Evolutionary conservation across 768 basidiomycete species (phyloP).

Genomic region (Suillus spraguei): DNA sequence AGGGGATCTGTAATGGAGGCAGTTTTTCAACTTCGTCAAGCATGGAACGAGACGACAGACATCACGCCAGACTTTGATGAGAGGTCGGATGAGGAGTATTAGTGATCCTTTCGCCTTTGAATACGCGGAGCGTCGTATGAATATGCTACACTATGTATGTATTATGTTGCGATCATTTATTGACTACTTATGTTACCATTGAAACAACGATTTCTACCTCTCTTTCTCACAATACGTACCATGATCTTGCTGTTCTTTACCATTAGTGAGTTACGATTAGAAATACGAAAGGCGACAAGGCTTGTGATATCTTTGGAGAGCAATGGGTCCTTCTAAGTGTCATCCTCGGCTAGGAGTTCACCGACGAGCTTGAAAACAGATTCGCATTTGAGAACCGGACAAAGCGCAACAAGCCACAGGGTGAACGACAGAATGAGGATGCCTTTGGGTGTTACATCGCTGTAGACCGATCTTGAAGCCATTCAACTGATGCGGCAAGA

Average conservation of each 20-base stretch:
- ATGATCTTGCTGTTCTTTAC: neutral
- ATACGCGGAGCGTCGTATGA: neutral
- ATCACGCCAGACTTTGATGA: neutral
- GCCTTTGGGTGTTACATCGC: conserved; percentile 21
- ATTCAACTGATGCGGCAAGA: conserved; percentile 19
- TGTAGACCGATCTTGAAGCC: conserved; percentile 21
- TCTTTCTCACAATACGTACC: neutral
- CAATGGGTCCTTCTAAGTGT: conserved; percentile 17
- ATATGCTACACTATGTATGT: neutral
- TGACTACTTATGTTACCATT: neutral
- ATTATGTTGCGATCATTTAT: neutral
- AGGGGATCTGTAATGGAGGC: conserved; percentile 15
- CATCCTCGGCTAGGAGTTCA: conserved; percentile 14
- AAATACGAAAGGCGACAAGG: conserved; percentile 17
- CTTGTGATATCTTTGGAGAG: conserved; percentile 23
- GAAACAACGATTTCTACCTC: neutral
- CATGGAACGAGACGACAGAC: neutral
- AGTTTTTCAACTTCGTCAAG: conserved; percentile 11
- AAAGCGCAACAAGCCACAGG: conserved; percentile 26
- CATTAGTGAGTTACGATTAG: neutral
- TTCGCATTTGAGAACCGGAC: conserved; percentile 19
- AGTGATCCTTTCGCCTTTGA: neutral
- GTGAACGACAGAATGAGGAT: conserved; percentile 22
- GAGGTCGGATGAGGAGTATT: conserved; percentile 4
- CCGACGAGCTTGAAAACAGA: neutral